Evolutionary conservation across 2,329 filamentous ascomycete genomes (phyloP), one percentile per base, ranked within the genome.

Genomic region (Sporothrix pseudoabietina): DNA sequence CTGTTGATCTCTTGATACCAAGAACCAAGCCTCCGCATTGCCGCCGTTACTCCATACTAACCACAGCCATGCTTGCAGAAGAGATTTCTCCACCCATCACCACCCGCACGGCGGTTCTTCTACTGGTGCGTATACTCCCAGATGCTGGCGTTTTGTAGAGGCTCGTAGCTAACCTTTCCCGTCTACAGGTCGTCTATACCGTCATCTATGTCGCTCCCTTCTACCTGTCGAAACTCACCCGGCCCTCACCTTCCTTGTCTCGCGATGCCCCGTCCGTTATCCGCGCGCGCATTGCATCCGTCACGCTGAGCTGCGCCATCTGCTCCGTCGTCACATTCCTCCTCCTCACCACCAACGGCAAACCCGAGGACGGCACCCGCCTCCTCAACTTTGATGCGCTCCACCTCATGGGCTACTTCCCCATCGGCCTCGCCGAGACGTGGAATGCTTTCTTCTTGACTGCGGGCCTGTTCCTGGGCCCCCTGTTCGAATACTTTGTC

Each of bases 201-300:
- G 81, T 94, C 77, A 83, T 94, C 83, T 99, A 98, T 83, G 93
- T 99, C 78, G 84, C 92, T 3, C 95, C 96, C 32, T 94, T 98
- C 82, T 98, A 99, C 84, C 85, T 95, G 76, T 96, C 91, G 26
- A 82, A 89, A 4, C 87, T 89, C 26, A 97, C 95, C 5, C 89
- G 94, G 71, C 94, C 94, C 7, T 96, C 93, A 8, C 87, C 89
- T 35, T 89, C 87, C 72, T 87, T 97, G 39, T 93, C 92, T 75
- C 90, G 96, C 79, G 94, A 98, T 87, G 91, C 93, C 39, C 94
- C 94, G 10, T 91, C 92, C 12, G 94, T 97, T 69, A 98, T 99
- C 83, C 91, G 91, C 77, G 92, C 93, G 73, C 91, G 96, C 77
- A 91, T 97, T 78, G 88, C 91, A 72, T 92, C 91, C 71, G 95